Evolutionary conservation across 1,284 basidiomycete species (phyloP), one percentile per base, ranked within the genome.

Genomic region (Cryptococcus sp.): DNA sequence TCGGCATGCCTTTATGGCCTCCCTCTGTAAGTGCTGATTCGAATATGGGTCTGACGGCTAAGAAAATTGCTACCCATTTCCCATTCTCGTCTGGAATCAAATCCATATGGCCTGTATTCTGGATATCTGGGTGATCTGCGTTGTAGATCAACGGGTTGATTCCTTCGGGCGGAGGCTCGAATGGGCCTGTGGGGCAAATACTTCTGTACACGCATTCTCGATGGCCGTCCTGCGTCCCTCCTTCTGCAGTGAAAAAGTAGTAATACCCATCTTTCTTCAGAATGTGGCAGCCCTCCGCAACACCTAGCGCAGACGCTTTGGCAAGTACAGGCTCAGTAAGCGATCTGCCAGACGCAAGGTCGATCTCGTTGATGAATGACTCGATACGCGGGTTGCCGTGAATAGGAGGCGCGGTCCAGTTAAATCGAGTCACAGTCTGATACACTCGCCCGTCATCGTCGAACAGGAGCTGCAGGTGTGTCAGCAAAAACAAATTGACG

Each of bases 161-260:
- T 10, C 7, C 53, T 5, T 48, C 54, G 5, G 58, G 54, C 19
- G 52, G 54, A 49, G 22, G 44, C 20, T 66, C 61, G 40, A 43
- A 72, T 13, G 64, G 64, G 7, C 65, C 66, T 38, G 55, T 46
- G 1, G 60, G 56, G 26, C 56, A 46, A 25, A 26, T 26, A 15
- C 45, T 55, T n/a, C 62, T 53, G 37, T 45, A 65, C 0, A 65
- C 64, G 47, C 64, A 63, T 41, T 71, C 57, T 25, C 57, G 57
- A 45, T 68, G 61, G 16, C 44, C 52, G 6, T 47, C 46, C 50
- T 70, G 56, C 19, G 64, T 69, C 2, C 68, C 66, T 0, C 68
- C 69, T 26, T 68, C 64, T 10, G 68, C 69, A 1, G 62, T 58
- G 46, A 66, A 52, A 29, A 72, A 61, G 59, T 70, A 72, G 52